Evolutionary conservation across 805 yeast genomes (phyloP).

Genomic region (Ogataea zsoltii): DNA sequence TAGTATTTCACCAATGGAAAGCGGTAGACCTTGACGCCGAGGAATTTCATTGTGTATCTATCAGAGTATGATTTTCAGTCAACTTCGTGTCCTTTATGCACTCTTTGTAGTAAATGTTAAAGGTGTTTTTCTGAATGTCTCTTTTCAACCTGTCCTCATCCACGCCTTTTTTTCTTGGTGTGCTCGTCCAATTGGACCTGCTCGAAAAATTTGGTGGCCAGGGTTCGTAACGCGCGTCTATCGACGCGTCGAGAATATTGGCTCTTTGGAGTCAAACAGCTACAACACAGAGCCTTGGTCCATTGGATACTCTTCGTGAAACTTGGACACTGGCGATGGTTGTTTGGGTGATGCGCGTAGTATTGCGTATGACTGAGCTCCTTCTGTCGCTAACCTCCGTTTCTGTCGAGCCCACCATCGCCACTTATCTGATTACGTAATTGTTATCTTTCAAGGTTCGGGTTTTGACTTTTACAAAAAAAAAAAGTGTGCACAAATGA

Average conservation of each 20-base stretch:
- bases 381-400: too few relatives aligned
- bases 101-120: neutral
- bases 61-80: slow-evolving; percentile 4
- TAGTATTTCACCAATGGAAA: slow-evolving; percentile 56
- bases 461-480: too few relatives aligned
- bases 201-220: slow-evolving; percentile 5
- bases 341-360: too few relatives aligned
- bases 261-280: neutral
- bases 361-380: too few relatives aligned
- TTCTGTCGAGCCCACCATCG: too few relatives aligned
- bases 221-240: slow-evolving; percentile 16
- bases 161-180: slow-evolving; percentile 8
- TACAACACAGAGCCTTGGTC: too few relatives aligned
- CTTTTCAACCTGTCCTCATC: slow-evolving; percentile 6
- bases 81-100: slow-evolving; percentile 3
- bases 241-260: slow-evolving; percentile 4
- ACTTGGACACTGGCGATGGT: too few relatives aligned
- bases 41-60: slow-evolving; percentile 30
- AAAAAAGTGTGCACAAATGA: too few relatives aligned
- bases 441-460: too few relatives aligned
- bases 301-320: too few relatives aligned
- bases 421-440: too few relatives aligned
- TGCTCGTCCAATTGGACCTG: slow-evolving; percentile 19
- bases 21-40: slow-evolving; percentile 38
- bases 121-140: neutral